Base-by-base conservation (phyloP, 1,284 basidiomycete species). In the Microstroma glucosiphilum region DNA sequence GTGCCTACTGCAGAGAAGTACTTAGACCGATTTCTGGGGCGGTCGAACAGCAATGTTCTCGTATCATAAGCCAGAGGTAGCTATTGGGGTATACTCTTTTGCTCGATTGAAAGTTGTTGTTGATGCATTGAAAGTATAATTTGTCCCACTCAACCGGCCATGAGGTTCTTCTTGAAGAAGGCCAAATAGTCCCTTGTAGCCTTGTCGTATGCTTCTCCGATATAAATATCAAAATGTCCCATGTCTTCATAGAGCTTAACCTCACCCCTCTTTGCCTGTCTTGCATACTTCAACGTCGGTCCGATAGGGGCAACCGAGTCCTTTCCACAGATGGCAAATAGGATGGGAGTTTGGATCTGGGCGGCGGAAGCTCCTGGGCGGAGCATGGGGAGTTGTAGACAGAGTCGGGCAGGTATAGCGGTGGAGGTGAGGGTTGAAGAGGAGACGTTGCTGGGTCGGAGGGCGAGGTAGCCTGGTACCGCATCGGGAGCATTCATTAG, bases 221-320 rank as follows among this genome's bases (percentile, higher is more conserved):
- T 2, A 54, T 76, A 76, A 48, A 75, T 74, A 40, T 66, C 62
- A 62, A 76, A 76, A 58, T 75, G 75, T 19, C 69, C 70, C 63
- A 69, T 59, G 1, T 70, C 46, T 4, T 68, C 56, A 56, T 74
- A 75, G 19, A 56, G 23, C 43, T 67, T 62, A 55, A 71, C 60
- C 53, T 59, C 65, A 0, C 61, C 67, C 37, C 69, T 72, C 1
- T 67, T 63, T 0, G 73, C 73, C 30, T 67, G 43, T 30, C 66
- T 64, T 12, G 70, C 72, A 26, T 71, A 77, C 23, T 6, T 8
- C 25, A 72, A 63, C 6, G 69, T 68, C 6, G 70, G 63, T 1
- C 51, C 63, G 6, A 69, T 46, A 0, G 75, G 75, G 0, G 69
- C 69, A 21, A 75, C 70, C 4, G 67, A 58, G 60, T 75, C 72